These are phyloP conservation scores for Whalleya microplaca DNA, from an alignment of 2,329 filamentous ascomycete genomes.

Conservation along the genomic window DNA sequence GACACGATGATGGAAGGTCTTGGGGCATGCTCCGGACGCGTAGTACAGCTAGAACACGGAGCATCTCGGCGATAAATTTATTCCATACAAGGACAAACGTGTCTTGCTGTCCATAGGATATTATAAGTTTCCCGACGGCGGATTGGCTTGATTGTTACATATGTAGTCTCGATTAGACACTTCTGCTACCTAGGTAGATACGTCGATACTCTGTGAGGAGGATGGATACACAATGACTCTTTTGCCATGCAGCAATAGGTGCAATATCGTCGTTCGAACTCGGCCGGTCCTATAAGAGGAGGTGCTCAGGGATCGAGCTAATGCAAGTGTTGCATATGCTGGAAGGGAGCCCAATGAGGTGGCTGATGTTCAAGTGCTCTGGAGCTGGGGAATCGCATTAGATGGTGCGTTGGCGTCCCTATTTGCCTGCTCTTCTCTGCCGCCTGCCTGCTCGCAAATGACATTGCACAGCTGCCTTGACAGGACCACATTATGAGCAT, in stretches of 20 bases:
- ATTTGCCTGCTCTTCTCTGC: constrained; percentile 26
- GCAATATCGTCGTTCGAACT: constrained; percentile 14
- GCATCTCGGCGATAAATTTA: constrained; percentile 15
- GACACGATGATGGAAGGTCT: neutral
- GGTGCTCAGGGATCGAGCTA: constrained; percentile 19
- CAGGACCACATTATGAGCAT: constrained; percentile 19
- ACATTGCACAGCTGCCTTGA: constrained; percentile 13
- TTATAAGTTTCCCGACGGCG: constrained; percentile 9
- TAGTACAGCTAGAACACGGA: neutral
- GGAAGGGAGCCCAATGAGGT: constrained; percentile 22
- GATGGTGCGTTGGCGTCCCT: constrained; percentile 31
- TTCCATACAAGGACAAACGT: constrained; percentile 12
- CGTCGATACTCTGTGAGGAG: constrained; percentile 2
- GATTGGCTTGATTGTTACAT: too few relatives aligned
- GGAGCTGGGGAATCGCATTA: constrained; percentile 19
- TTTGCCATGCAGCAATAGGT: constrained; percentile 13
- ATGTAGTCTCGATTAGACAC: neutral
- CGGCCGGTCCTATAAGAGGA: constrained; percentile 23
- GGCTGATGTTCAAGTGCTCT: constrained; percentile 8
- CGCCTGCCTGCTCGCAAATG: constrained; percentile 28
- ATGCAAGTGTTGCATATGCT: constrained; percentile 29
- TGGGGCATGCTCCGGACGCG: neutral
- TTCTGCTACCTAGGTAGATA: neutral
- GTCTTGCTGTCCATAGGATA: neutral
- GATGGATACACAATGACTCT: constrained; percentile 25